Percentiles rank a stretch among this genome's conserved stretches.
Conservation (phyloP, 179 eudicot species). For the Pouteria campechiana region DNA sequence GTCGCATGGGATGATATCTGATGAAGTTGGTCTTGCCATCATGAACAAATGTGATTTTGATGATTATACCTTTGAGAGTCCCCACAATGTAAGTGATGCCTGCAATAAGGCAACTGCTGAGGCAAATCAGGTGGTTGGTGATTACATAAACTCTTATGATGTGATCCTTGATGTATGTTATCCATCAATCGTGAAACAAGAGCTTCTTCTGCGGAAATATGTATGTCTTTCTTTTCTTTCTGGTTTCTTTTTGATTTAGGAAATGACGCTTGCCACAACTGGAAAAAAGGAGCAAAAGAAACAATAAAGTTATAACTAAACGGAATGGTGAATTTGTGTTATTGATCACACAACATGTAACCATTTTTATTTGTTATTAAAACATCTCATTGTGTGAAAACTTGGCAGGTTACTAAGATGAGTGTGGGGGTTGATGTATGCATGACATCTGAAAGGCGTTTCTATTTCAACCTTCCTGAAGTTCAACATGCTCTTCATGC, state of each 20-base stretch:
- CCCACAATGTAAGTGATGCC: slow-evolving; percentile 52
- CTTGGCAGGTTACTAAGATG: slow-evolving; percentile 71
- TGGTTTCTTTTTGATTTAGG: neutral
- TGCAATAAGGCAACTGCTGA: slow-evolving; percentile 53
- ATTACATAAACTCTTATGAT: slow-evolving; percentile 65
- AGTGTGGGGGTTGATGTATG: slow-evolving; percentile 93
- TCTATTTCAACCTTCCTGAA: slow-evolving; percentile 88
- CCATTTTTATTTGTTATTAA: neutral
- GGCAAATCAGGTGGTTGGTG: slow-evolving; percentile 63
- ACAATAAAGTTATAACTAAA: neutral
- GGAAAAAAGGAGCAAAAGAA: too few species aligned
- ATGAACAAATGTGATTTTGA: slow-evolving; percentile 74
- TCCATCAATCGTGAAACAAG: slow-evolving; percentile 85
- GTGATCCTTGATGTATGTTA: slow-evolving; percentile 92
- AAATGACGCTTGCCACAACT: too few species aligned
- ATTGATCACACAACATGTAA: too few species aligned
- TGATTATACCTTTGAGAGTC: slow-evolving; percentile 56
- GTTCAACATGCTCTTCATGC: slow-evolving; percentile 97
- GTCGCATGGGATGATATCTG: slow-evolving; percentile 99
- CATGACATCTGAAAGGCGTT: slow-evolving; percentile 60
- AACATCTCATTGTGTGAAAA: neutral
- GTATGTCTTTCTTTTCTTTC: slow-evolving; percentile 13
- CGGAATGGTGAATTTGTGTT: neutral
- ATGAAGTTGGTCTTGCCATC: slow-evolving; percentile 68
- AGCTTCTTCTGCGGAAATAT: slow-evolving; percentile 54